Evolutionary conservation across 306 rosid genomes (phyloP).

Genomic region (Abrus pulchellus): DNA sequence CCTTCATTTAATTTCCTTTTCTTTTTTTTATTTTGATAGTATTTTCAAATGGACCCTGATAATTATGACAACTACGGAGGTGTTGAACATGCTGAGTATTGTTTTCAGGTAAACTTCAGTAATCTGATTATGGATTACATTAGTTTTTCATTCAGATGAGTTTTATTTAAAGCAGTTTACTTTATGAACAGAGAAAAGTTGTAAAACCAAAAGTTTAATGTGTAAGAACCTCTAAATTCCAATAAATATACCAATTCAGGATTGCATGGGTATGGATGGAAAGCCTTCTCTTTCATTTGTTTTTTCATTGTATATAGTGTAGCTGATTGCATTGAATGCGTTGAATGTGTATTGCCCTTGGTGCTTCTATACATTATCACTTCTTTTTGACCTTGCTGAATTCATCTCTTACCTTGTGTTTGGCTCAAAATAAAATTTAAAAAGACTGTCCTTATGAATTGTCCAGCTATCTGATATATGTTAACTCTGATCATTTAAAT

Average conservation of each 20-base stretch:
- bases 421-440: constrained; percentile 11
- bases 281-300: constrained; percentile 4
- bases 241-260: not conserved
- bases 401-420: constrained; percentile 22
- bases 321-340: not conserved
- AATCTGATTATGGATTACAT: constrained; percentile 28
- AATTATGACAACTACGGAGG: constrained; percentile 92
- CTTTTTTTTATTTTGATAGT: constrained; percentile 57
- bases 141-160: constrained; percentile 33
- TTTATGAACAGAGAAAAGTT: constrained; percentile 11
- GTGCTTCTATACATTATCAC: constrained; percentile 1
- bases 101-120: constrained; percentile 81
- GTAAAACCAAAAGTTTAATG: not conserved
- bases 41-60: constrained; percentile 92
- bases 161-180: constrained; percentile 22
- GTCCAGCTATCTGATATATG: constrained; percentile 26
- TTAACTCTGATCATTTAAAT: constrained; percentile 41
- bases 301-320: not conserved
- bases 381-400: not conserved
- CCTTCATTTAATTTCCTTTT: constrained; percentile 40
- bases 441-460: constrained; percentile 20
- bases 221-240: not conserved
- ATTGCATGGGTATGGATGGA: constrained; percentile 17
- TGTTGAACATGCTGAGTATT: constrained; percentile 90
- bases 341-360: not conserved